phyloP scores from a whole-genome alignment of 1,284 basidiomycete genomes.

The Mycosarcoma maydis region DNA sequence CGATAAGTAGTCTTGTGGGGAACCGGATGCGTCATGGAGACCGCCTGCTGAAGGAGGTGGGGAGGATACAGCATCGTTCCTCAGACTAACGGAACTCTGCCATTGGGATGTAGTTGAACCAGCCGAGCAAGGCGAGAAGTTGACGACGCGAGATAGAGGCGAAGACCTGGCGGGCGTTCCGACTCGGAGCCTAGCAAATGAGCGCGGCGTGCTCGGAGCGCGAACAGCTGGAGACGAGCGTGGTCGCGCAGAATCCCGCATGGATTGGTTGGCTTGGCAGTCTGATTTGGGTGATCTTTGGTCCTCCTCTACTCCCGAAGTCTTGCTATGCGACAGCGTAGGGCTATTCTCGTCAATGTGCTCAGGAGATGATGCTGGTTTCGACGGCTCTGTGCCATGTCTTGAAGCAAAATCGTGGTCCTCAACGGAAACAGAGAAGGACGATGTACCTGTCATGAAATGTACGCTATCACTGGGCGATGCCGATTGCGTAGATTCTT shows the following conservation, averaged over 20 bases:
- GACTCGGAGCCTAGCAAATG: slow-evolving; percentile 25
- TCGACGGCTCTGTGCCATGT: background rate
- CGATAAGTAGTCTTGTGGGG: no score
- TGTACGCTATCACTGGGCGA: no score
- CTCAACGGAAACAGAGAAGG: no score
- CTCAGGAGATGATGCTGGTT: background rate
- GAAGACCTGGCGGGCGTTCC: slow-evolving; percentile 27
- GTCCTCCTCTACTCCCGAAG: no score
- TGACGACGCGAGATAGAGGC: slow-evolving; percentile 26
- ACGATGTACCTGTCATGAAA: background rate
- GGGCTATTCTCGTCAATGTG: no score
- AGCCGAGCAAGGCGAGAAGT: slow-evolving; percentile 22
- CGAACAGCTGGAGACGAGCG: background rate
- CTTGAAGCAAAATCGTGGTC: no score
- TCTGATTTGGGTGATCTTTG: no score
- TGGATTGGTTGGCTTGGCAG: background rate
- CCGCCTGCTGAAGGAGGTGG: background rate
- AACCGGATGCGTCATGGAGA: background rate
- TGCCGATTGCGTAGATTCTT: no score
- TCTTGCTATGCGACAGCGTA: no score
- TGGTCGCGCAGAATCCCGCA: background rate
- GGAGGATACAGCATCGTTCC: background rate
- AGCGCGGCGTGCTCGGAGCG: slow-evolving; percentile 6
- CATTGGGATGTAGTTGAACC: slow-evolving; percentile 8
- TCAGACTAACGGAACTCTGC: slow-evolving; percentile 21